These are phyloP conservation scores for Syncephalastrum contaminatum DNA, from an alignment of 371 early-diverging fungal species.

Conservation along the genomic window DNA sequence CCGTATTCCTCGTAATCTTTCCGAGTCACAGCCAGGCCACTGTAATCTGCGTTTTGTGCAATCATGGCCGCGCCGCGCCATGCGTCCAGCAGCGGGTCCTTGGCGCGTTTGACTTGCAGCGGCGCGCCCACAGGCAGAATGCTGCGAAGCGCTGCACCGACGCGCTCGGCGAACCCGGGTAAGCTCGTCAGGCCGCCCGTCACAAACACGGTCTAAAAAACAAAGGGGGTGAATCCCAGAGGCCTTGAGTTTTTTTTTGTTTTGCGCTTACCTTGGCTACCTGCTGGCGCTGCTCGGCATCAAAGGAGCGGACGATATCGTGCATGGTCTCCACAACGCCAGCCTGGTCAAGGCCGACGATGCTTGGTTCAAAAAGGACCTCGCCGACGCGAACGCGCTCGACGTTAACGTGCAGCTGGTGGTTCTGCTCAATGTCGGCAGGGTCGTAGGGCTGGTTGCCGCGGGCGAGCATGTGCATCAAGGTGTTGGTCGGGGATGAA, in stretches of 20 bases:
- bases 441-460: slow-evolving; percentile 69
- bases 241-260: no score
- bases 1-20: slow-evolving; percentile 83
- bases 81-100: slow-evolving; percentile 75
- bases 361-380: slow-evolving; percentile 82
- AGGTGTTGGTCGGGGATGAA: slow-evolving; percentile 47
- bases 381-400: slow-evolving; percentile 88
- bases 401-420: slow-evolving; percentile 86
- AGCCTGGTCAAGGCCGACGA: slow-evolving; percentile 86
- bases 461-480: slow-evolving; percentile 50
- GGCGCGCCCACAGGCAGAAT: slow-evolving; percentile 64
- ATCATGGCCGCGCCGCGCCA: slow-evolving; percentile 85
- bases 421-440: slow-evolving; percentile 57
- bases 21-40: slow-evolving; percentile 53
- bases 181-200: slow-evolving; percentile 78
- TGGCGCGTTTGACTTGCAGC: slow-evolving; percentile 62
- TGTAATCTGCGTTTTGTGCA: slow-evolving; percentile 30
- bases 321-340: slow-evolving; percentile 78
- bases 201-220: slow-evolving; percentile 63
- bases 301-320: slow-evolving; percentile 65
- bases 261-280: slow-evolving; percentile 41
- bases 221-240: no score
- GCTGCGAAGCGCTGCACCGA: slow-evolving; percentile 56
- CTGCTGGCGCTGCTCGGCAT: slow-evolving; percentile 38
- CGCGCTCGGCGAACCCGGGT: slow-evolving; percentile 63